phyloP scores from a whole-genome alignment of 192 early-diverging fungal species.

The Gigaspora rosea region DNA sequence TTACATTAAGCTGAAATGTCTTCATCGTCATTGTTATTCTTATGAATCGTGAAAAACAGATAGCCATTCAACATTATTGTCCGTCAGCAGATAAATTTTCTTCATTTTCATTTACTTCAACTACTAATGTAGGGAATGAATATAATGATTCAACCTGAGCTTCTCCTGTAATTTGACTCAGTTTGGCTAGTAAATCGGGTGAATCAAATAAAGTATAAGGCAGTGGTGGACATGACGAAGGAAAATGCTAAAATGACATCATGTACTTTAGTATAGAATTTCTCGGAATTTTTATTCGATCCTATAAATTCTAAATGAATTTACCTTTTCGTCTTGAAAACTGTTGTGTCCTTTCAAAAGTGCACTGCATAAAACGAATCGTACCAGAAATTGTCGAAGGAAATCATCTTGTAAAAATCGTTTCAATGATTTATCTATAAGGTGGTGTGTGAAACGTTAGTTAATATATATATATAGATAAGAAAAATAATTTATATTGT shows the following conservation, averaged over 20 bases:
- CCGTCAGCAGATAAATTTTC: no score
- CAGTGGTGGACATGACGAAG: slow-evolving; percentile 63
- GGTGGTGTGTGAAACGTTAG: not conserved
- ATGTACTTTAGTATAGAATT: slow-evolving; percentile 1
- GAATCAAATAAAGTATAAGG: slow-evolving; percentile 60
- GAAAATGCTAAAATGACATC: slow-evolving; percentile 58
- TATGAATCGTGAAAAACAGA: no score
- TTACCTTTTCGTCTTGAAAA: slow-evolving; percentile 62
- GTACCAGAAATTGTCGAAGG: slow-evolving; percentile 83
- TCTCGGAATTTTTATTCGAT: not conserved
- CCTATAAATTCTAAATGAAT: not conserved
- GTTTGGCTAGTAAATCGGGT: slow-evolving; percentile 59
- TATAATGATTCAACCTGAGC: slow-evolving; percentile 16
- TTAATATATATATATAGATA: not conserved
- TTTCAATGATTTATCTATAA: slow-evolving; percentile 47
- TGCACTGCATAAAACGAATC: slow-evolving; percentile 75
- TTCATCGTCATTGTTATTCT: no score
- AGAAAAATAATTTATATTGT: not conserved
- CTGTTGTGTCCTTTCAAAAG: slow-evolving; percentile 68
- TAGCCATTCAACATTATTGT: no score
- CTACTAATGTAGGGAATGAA: slow-evolving; percentile 22
- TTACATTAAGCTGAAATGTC: no score
- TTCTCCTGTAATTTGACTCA: slow-evolving; percentile 48
- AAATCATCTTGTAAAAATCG: slow-evolving; percentile 91
- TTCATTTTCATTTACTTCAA: not conserved